Evolutionary conservation across 371 early-diverging fungal species (phyloP), one percentile per base, ranked within the genome.

Genomic region (Circinella umbellata): DNA sequence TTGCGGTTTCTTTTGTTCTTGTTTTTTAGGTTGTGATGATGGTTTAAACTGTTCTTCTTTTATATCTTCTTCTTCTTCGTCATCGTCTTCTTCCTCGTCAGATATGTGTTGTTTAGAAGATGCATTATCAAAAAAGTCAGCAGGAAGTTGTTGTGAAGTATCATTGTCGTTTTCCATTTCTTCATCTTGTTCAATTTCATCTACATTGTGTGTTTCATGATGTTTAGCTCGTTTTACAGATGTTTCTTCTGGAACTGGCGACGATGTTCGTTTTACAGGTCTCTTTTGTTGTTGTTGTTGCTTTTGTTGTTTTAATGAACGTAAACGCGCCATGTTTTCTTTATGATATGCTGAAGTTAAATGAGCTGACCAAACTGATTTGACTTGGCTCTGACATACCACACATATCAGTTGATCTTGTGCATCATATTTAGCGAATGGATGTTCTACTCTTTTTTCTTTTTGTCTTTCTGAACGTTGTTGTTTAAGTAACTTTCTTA

Each of bases 361-460:
- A 69, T 85, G 75, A n/a, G 74, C 72, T 46, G 73, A 70, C 85
- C 85, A 85, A 4, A 80, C 68, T 8, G 71, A 57, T 55, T 80
- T 81, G 1, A 85, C 74, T 3, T 49, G 47, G 3, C 57, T 46
- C n/a, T 77, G 69, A 64, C 85, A 85, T 1, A 82, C 75, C 8
- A 76, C 68, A 64, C 85, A 85, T 0, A 73, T 53, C 15, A 85
- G 53, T 5, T 77, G 72, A 10, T 71, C 76, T 49, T 73, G 71
- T 9, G 72, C 63, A 61, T 85, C 83, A 68, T 85, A 85, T 64
- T 79, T 82, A 7, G 85, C 85, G 67, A 82, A 77, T 11, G 81
- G 81, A 61, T 85, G 85, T 34, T 71, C 69, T 17, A 85, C 57
- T 59, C 72, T 73, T 20, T 73, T 69, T 13, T 68, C 49, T 64